Evolutionary conservation across 2,329 filamentous ascomycete genomes (phyloP), one percentile per base, ranked within the genome.

Genomic region (Paraconiothyrium sp.): DNA sequence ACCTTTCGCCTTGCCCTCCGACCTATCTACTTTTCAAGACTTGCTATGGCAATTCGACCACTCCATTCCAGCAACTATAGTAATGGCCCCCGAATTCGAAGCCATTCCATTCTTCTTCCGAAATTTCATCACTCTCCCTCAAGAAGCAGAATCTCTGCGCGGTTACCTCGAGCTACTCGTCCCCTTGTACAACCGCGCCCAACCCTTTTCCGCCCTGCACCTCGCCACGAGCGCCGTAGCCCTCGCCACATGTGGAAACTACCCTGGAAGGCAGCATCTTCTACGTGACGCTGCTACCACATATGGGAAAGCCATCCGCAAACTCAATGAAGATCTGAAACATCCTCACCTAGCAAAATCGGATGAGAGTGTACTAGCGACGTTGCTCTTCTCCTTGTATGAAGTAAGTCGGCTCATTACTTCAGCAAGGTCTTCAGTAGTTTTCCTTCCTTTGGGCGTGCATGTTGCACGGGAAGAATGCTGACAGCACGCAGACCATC

Each of bases 61-160:
- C 41, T 61, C 59, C 24, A 59, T 78, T 2, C 73, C 76, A 8
- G 58, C 63, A 0, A 70, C 65, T 14, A 69, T 79, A 34, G 64
- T 65, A 1, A 63, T 76, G 50, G 69, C 74, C 3, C 73, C 75
- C 14, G 77, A 80, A 63, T 72, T 68, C 43, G 75, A 79, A 65
- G 78, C 78, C 6, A 73, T 77, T 2, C 74, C 77, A 1, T 81
- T 80, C 70, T 81, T 80, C 67, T 80, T 81, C 67, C 74, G 73
- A 14, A 80, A 81, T 57, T 79, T 80, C 61, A 75, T 80, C 57
- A 67, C 75, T 11, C 64, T 78, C 22, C 78, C 78, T 4, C 75
- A 75, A 57, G 72, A 78, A 65, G 71, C 73, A 5, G 78, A 80
- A 52, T 76, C 69, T 32, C 75, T 75, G 64, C 67, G 77, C 63